A percentile compares a stretch with the other conserved stretches of the same genome.
These are phyloP conservation scores for Phaffia tasmanica DNA, from an alignment of 768 basidiomycete species.

Conservation along the genomic window DNA sequence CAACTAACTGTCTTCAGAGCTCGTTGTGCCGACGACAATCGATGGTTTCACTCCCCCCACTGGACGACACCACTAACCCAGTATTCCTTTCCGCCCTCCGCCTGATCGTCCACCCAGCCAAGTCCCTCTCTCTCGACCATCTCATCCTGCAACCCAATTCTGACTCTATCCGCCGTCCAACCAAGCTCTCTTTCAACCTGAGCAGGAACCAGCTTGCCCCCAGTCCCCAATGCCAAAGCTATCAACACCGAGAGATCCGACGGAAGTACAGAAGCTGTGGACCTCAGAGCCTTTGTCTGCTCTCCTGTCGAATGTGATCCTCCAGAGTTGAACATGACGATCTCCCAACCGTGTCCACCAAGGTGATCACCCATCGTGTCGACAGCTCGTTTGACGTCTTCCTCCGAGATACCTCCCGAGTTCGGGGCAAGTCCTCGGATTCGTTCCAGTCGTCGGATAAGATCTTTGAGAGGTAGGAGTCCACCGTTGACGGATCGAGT, in stretches of 20 bases:
- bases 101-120: constrained; percentile 92
- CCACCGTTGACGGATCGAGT: constrained; percentile 62
- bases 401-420: constrained; percentile 63
- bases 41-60: constrained; percentile 48
- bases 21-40: no score
- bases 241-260: constrained; percentile 71
- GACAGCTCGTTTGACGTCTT: constrained; percentile 72
- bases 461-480: constrained; percentile 74
- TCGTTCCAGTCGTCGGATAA: constrained; percentile 64
- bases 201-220: constrained; percentile 58
- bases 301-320: constrained; percentile 28
- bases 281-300: constrained; percentile 47
- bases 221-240: constrained; percentile 45
- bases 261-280: constrained; percentile 50
- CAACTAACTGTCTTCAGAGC: no score
- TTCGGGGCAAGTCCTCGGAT: constrained; percentile 51
- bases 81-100: constrained; percentile 54
- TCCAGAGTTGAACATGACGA: constrained; percentile 57
- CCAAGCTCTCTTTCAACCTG: constrained; percentile 49
- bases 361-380: constrained; percentile 60
- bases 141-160: constrained; percentile 67
- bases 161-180: constrained; percentile 70
- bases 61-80: constrained; percentile 82
- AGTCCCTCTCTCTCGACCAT: constrained; percentile 77
- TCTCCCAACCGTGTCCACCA: constrained; percentile 81